phyloP scores from a whole-genome alignment of 2,329 filamentous ascomycete genomes.

The Plenodomus biglobosus region DNA sequence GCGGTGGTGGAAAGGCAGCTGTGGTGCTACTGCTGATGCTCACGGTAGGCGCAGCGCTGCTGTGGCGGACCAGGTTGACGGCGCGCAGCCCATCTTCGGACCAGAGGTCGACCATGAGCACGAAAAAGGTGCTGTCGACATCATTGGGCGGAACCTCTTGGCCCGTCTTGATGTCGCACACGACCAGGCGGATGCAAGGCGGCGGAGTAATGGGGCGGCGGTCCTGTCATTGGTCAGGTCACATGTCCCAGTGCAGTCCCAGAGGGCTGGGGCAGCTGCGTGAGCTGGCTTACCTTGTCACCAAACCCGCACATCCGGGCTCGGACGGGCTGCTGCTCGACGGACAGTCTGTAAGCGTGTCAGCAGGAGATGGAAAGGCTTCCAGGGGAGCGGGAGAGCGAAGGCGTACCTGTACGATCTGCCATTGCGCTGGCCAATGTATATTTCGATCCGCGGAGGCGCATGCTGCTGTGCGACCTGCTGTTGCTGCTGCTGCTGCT shows the following conservation, averaged over 20 bases:
- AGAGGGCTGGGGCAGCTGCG: constrained; percentile 15
- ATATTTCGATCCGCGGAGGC: constrained; percentile 17
- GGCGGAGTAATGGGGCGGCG: constrained; percentile 94
- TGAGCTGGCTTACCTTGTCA: constrained; percentile 70
- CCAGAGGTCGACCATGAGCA: constrained; percentile 71
- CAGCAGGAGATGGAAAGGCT: not conserved
- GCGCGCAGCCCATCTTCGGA: constrained; percentile 61
- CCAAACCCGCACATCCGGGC: constrained; percentile 99
- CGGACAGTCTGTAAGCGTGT: constrained; percentile 62
- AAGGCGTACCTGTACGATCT: constrained; percentile 14
- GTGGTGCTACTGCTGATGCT: constrained; percentile 81
- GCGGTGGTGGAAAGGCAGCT: constrained; percentile 69
- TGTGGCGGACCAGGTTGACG: constrained; percentile 69
- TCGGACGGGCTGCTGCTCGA: constrained; percentile 87
- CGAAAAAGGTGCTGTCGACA: constrained; percentile 67
- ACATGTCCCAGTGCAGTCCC: constrained; percentile 31
- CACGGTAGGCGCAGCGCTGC: constrained; percentile 61
- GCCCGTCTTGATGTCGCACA: constrained; percentile 72
- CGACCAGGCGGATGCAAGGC: constrained; percentile 82
- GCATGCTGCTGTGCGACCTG: constrained; percentile 6
- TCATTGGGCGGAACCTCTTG: constrained; percentile 81
- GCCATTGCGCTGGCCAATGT: constrained; percentile 10
- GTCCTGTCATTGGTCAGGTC: constrained; percentile 60
- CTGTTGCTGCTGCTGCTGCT: constrained; percentile 4
- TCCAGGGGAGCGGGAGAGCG: not conserved